Conservation (phyloP, 2,329 filamentous ascomycete species). For the Ascocoryne sarcoides region DNA sequence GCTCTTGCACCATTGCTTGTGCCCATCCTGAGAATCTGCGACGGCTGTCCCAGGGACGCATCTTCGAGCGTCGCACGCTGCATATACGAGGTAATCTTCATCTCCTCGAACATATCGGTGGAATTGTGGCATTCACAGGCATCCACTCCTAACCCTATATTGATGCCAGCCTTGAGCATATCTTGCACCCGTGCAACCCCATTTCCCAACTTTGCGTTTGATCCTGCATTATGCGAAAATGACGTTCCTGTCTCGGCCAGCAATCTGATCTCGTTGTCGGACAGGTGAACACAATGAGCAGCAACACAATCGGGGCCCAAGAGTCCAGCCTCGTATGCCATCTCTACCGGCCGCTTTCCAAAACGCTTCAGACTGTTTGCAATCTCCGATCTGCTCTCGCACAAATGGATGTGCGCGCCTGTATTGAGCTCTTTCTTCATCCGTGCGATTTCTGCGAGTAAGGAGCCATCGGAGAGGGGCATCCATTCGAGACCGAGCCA, state of each 20-base stretch:
- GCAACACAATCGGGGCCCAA: conserved; percentile 18
- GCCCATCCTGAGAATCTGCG: conserved; percentile 20
- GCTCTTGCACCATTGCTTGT: conserved; percentile 20
- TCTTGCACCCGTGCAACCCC: conserved; percentile 16
- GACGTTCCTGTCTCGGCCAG: conserved; percentile 17
- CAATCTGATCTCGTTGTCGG: conserved; percentile 15
- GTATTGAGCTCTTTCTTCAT: conserved; percentile 15
- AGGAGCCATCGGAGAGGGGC: conserved; percentile 12
- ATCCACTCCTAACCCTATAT: conserved; percentile 21
- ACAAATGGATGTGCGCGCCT: conserved; percentile 19
- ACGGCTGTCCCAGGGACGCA: conserved; percentile 12
- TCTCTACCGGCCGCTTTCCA: conserved; percentile 15
- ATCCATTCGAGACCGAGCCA: conserved; percentile 21
- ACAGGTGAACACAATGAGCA: conserved; percentile 20
- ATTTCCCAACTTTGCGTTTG: conserved; percentile 22
- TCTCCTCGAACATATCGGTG: conserved; percentile 22
- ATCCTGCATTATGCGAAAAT: conserved; percentile 17
- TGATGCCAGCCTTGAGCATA: conserved; percentile 16
- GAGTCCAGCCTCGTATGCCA: conserved; percentile 16
- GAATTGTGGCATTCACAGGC: conserved; percentile 24
- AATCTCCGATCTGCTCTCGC: conserved; percentile 17
- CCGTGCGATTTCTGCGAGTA: conserved; percentile 13
- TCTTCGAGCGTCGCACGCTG: conserved; percentile 17
- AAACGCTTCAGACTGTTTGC: conserved; percentile 12
- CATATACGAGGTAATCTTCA: conserved; percentile 22